Evolutionary conservation across 2,329 filamentous ascomycete species (phyloP).

Genomic region (Dactylellina haptotyla): DNA sequence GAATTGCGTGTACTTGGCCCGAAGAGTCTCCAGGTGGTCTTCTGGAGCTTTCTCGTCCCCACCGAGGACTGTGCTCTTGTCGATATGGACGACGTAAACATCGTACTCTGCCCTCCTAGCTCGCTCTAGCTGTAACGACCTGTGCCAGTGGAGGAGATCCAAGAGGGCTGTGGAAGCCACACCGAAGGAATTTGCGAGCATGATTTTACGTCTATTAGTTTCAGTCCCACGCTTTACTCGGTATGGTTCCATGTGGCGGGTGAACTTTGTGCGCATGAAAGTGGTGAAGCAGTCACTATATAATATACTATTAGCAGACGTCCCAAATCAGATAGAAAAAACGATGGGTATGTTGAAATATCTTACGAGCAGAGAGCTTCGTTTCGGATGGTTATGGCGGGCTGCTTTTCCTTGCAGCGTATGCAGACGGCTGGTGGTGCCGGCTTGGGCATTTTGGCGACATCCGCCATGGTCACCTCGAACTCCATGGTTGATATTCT

Average conservation of each 20-base stretch:
- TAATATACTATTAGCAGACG: background rate
- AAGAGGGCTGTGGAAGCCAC: constrained; percentile 81
- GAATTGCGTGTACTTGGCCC: constrained; percentile 73
- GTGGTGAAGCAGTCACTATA: constrained; percentile 77
- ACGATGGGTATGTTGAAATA: constrained; percentile 26
- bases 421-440: constrained; percentile 33
- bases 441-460: constrained; percentile 33
- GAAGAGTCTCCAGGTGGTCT: constrained; percentile 64
- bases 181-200: constrained; percentile 85
- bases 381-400: constrained; percentile 26
- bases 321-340: constrained; percentile 48
- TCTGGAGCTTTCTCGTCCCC: constrained; percentile 51
- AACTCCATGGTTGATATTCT: constrained; percentile 49
- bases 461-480: constrained; percentile 52
- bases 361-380: constrained; percentile 47
- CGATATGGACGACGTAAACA: constrained; percentile 70
- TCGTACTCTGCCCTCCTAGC: constrained; percentile 75
- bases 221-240: constrained; percentile 63
- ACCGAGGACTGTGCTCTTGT: constrained; percentile 59
- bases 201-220: constrained; percentile 65
- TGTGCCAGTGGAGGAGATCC: constrained; percentile 77
- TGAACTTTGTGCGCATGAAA: constrained; percentile 80
- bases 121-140: constrained; percentile 72
- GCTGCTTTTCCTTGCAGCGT: constrained; percentile 28
- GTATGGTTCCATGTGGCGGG: constrained; percentile 79